phyloP scores from a whole-genome alignment of 2,329 filamentous ascomycete species.

The Ciborinia camelliae region DNA sequence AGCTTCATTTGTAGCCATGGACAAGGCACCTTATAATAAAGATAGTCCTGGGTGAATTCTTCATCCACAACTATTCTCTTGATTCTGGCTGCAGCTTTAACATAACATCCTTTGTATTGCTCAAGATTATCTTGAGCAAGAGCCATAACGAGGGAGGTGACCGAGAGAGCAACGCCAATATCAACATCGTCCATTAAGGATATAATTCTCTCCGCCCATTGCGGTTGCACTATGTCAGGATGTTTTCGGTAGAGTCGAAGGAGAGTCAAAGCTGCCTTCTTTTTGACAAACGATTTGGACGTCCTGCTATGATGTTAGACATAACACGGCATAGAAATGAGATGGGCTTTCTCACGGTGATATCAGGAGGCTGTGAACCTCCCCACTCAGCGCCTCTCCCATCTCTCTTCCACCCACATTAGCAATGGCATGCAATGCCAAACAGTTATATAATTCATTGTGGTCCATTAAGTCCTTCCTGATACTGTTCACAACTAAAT shows the following conservation, averaged over 20 bases:
- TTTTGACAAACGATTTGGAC: constrained; percentile 98
- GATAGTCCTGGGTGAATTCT: constrained; percentile 85
- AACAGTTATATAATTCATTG: constrained; percentile 95
- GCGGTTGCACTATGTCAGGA: constrained; percentile 87
- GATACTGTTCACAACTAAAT: constrained; percentile 97
- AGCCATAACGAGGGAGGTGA: constrained; percentile 93
- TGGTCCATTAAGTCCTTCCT: constrained; percentile 91
- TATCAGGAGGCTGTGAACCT: constrained; percentile 91
- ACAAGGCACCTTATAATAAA: constrained; percentile 99
- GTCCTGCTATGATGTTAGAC: constrained; percentile 45
- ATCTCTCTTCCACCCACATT: constrained; percentile 97
- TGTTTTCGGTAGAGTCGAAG: constrained; percentile 92
- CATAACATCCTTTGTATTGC: constrained; percentile 88
- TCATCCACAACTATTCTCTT: constrained; percentile 89
- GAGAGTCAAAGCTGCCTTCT: constrained; percentile 93
- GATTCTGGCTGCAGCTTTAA: constrained; percentile 84
- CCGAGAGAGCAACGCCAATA: constrained; percentile 88
- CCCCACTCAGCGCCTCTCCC: constrained; percentile 86
- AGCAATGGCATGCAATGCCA: constrained; percentile 94
- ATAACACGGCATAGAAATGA: not conserved
- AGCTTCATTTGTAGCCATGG: constrained; percentile 98
- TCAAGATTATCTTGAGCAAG: constrained; percentile 92
- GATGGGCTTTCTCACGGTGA: constrained; percentile 69
- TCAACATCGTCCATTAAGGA: constrained; percentile 98
- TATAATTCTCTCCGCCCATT: constrained; percentile 97